A percentile compares a stretch with the other conserved stretches of the same genome.
Conservation (phyloP, 176 grass and related monocot genomes). For the Bolboschoenus planiculmis region DNA sequence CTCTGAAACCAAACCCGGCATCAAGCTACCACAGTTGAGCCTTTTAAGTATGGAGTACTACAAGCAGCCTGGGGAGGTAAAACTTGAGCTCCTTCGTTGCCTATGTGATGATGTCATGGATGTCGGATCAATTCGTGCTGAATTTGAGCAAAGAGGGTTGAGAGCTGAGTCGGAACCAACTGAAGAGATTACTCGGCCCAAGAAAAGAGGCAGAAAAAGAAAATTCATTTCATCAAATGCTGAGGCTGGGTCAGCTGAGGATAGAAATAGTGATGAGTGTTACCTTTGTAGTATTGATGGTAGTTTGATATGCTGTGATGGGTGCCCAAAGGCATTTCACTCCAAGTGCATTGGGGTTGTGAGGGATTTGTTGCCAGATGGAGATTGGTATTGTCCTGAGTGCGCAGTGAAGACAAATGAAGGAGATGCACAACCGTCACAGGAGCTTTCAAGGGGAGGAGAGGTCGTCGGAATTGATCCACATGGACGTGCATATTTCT, state of each 20-base stretch:
- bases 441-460: slow-evolving; percentile 59
- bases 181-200: slow-evolving; percentile 26
- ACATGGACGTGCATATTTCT: slow-evolving; percentile 68
- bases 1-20: slow-evolving; percentile 46
- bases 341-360: slow-evolving; percentile 87
- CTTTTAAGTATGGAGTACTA: slow-evolving; percentile 71
- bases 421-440: slow-evolving; percentile 36
- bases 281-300: slow-evolving; percentile 89
- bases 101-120: slow-evolving; percentile 87
- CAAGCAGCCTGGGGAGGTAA: slow-evolving; percentile 52
- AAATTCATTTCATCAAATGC: slow-evolving; percentile 10
- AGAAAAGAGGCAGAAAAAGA: slow-evolving; percentile 48
- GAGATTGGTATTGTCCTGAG: slow-evolving; percentile 85
- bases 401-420: slow-evolving; percentile 56
- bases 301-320: slow-evolving; percentile 92
- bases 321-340: slow-evolving; percentile 94
- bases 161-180: slow-evolving; percentile 48
- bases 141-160: slow-evolving; percentile 47
- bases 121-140: slow-evolving; percentile 51
- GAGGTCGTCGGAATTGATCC: slow-evolving; percentile 72
- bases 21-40: slow-evolving; percentile 67
- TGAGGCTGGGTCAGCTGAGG: slow-evolving; percentile 39
- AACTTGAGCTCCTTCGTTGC: slow-evolving; percentile 70
- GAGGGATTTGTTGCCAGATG: slow-evolving; percentile 89
- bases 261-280: slow-evolving; percentile 87